Base-by-base conservation (phyloP, 768 basidiomycete genomes). In the Hygrophorus russula region DNA sequence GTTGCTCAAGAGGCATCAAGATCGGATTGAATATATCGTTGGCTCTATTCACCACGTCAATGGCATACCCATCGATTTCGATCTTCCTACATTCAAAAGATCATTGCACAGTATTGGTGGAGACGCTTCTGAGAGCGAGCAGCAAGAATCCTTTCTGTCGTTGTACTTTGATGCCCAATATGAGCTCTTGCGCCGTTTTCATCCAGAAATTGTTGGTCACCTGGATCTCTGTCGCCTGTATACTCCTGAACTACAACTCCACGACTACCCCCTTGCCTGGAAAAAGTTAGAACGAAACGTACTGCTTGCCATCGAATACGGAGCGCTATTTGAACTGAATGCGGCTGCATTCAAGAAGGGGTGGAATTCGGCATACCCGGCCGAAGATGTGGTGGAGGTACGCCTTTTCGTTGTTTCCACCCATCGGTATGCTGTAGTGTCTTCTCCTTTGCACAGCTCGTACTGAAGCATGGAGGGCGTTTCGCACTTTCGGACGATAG, bases 401-500 rank as follows among this genome's bases (percentile, higher is more conserved):
- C 46, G 59, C 27, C 27, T 38, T 46, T 41, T 18, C 13, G 15
- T 20, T 45, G 36, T 46, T 39, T 44, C 47, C 42, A 44, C 52
- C n/a, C 39, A 40, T 13, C 9, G 24, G 33, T 31, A 28, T 33
- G 41, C 14, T 15, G 12, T 30, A 43, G 34, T 39, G 30, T 19
- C 43, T 35, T 38, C 29, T 24, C 40, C 27, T 14, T 41, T 18
- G 36, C 33, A 28, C 56, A 97, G 94, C 54, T 83, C 17, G 85
- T 97, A 45, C 51, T 76, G n/a, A 56, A 68, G 34, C 60, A 69
- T 38, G 75, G 72, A 8, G 96, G 93, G 2, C 75, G 77, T 17
- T 76, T 96, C 49, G 74, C 82, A 14, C 70, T 99, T 19, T 98
- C 94, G 4, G 96, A 98, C 57, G 96, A 98, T 63, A 93, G 92